These are phyloP conservation scores for Leptomonas seymouri DNA, from an alignment of 208 protist species.

Conservation along the genomic window DNA sequence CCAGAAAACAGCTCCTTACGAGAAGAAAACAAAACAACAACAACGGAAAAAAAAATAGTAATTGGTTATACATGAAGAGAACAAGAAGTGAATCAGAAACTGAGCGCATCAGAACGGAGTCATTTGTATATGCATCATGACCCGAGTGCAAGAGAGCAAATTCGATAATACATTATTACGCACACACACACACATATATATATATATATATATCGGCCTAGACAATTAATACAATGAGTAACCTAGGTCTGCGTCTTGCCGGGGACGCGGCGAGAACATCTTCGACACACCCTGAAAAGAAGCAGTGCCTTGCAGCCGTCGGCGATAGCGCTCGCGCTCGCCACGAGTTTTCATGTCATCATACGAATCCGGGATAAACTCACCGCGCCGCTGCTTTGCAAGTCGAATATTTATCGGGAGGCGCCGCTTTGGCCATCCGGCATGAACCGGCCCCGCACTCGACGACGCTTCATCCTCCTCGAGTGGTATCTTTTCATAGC, in stretches of 20 bases:
- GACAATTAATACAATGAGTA: constrained; percentile 22
- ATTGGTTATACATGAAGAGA: not conserved
- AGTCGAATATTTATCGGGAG: constrained; percentile 13
- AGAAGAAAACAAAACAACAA: constrained; percentile 1
- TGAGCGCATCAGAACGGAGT: too few species aligned
- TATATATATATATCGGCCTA: not conserved
- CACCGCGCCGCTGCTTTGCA: not conserved
- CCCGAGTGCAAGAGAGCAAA: too few species aligned
- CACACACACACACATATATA: too few species aligned
- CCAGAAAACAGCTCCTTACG: too few species aligned
- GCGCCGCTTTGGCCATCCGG: constrained; percentile 22
- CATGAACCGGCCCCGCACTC: not conserved
- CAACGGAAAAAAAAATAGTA: too few species aligned
- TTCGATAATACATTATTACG: too few species aligned
- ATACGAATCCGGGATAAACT: constrained; percentile 15
- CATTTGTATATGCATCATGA: too few species aligned
- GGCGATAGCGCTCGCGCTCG: constrained; percentile 42
- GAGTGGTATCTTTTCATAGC: constrained; percentile 55
- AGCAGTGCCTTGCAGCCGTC: constrained; percentile 50
- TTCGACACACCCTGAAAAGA: constrained; percentile 51
- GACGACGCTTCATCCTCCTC: not conserved
- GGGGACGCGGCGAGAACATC: constrained; percentile 43
- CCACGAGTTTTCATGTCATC: constrained; percentile 39
- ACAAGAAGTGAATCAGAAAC: too few species aligned
- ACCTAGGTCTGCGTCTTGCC: constrained; percentile 36